Conservation (phyloP, 495 filamentous ascomycete genomes). For the Hyaloscypha finlandica region DNA sequence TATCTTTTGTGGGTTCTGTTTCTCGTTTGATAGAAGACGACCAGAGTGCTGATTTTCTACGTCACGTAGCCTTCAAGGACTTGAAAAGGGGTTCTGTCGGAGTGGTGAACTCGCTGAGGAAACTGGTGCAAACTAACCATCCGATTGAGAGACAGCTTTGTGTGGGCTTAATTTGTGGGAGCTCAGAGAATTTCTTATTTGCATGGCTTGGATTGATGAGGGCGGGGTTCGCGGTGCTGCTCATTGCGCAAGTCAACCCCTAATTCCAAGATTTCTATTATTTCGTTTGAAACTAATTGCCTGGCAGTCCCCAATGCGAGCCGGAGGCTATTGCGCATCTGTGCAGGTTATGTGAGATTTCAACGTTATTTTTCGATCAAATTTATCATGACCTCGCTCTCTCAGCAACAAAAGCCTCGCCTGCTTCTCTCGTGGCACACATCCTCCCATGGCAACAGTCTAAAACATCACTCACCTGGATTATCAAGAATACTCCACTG, state of each 20-base stretch:
- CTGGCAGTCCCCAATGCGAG: constrained; percentile 49
- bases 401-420: background rate
- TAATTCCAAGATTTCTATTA: constrained; percentile 46
- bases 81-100: constrained; percentile 20
- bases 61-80: constrained; percentile 23
- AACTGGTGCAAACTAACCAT: background rate
- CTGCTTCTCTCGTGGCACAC: background rate
- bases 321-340: constrained; percentile 46
- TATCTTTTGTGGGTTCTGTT: constrained; percentile 3
- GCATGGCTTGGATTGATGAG: constrained; percentile 54
- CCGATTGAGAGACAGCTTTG: constrained; percentile 16
- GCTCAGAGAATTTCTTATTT: constrained; percentile 50
- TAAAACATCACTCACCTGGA: background rate
- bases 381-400: constrained; percentile 32
- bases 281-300: background rate
- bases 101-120: background rate
- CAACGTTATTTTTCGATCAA: constrained; percentile 40
- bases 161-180: constrained; percentile 51
- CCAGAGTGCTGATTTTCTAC: background rate
- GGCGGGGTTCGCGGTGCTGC: constrained; percentile 48
- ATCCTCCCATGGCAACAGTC: constrained; percentile 10
- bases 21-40: background rate
- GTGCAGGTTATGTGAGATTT: constrained; percentile 39
- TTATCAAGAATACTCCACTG: constrained; percentile 3
- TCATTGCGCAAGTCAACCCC: constrained; percentile 52